Conservation (phyloP, 139 green algal genomes). For the Limnomonas spitsbergensis region DNA sequence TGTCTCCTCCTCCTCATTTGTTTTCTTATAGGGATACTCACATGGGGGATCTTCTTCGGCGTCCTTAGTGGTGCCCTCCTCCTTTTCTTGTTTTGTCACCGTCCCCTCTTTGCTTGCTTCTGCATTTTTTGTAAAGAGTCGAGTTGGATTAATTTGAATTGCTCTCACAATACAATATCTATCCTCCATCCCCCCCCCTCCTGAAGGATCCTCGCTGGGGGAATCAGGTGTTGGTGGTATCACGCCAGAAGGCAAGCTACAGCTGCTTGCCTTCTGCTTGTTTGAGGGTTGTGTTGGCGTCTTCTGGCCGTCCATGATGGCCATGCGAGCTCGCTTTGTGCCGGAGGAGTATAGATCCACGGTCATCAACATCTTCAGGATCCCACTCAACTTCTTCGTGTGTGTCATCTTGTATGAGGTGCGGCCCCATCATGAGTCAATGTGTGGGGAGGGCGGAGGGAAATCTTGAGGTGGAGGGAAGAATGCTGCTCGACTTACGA, state of each 20-base stretch:
- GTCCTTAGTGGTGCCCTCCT: no score
- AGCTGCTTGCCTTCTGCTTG: slow-evolving; percentile 84
- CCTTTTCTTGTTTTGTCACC: no score
- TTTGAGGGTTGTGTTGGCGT: slow-evolving; percentile 87
- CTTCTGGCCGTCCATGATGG: slow-evolving; percentile 97
- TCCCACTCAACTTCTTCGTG: slow-evolving; percentile 94
- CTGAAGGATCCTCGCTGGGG: slow-evolving; percentile 20
- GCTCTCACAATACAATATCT: no score
- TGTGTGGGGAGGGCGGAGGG: neutral
- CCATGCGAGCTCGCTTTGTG: slow-evolving; percentile 79
- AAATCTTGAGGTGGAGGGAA: neutral
- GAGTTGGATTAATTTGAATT: no score
- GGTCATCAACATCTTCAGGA: slow-evolving; percentile 97
- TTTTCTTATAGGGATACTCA: no score
- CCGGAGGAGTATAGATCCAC: slow-evolving; percentile 88
- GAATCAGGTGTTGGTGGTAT: slow-evolving; percentile 47
- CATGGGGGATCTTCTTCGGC: no score
- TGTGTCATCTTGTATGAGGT: slow-evolving; percentile 95
- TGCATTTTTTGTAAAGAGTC: no score
- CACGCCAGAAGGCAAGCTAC: slow-evolving; percentile 62
- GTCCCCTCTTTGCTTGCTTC: no score
- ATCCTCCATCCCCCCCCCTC: no score
- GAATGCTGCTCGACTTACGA: neutral
- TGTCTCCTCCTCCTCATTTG: no score
- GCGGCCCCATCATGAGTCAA: slow-evolving; percentile 7